Evolutionary conservation across 805 yeast genomes (phyloP).

Genomic region (Yarrowia sp.): DNA sequence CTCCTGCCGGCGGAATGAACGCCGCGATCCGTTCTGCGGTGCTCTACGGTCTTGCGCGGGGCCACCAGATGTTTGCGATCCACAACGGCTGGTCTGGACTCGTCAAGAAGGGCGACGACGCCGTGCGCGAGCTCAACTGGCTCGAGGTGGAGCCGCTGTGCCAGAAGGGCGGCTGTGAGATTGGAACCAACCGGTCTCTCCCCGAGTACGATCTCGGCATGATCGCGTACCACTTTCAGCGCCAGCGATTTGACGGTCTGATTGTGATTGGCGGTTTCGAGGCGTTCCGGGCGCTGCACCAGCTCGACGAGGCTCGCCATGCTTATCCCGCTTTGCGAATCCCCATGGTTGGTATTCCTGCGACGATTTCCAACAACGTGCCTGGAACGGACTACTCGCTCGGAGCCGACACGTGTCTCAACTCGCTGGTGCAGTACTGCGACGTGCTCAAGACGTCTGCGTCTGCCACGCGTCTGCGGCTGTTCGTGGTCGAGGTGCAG

Average conservation of each 20-base stretch:
- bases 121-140: slow-evolving; percentile 75
- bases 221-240: slow-evolving; percentile 90
- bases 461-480: slow-evolving; percentile 88
- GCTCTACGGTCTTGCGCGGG: slow-evolving; percentile 79
- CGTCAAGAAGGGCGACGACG: slow-evolving; percentile 67
- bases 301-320: slow-evolving; percentile 71
- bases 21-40: slow-evolving; percentile 91
- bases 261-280: slow-evolving; percentile 95
- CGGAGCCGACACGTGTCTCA: slow-evolving; percentile 95
- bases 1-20: slow-evolving; percentile 96
- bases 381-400: slow-evolving; percentile 98
- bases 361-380: slow-evolving; percentile 94
- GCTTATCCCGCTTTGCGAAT: slow-evolving; percentile 88
- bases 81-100: slow-evolving; percentile 93
- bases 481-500: slow-evolving; percentile 95
- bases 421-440: slow-evolving; percentile 85
- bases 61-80: slow-evolving; percentile 87
- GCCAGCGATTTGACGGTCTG: slow-evolving; percentile 81
- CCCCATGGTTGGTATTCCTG: slow-evolving; percentile 91
- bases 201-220: slow-evolving; percentile 85
- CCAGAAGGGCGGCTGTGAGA: slow-evolving; percentile 89
- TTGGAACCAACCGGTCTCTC: slow-evolving; percentile 89
- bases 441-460: slow-evolving; percentile 95
- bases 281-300: slow-evolving; percentile 83
- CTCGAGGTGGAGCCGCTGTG: slow-evolving; percentile 85